A percentile compares a stretch with the other conserved stretches of the same genome.
Conservation (phyloP, 345 rosid species). For the Ceriops zippeliana region DNA sequence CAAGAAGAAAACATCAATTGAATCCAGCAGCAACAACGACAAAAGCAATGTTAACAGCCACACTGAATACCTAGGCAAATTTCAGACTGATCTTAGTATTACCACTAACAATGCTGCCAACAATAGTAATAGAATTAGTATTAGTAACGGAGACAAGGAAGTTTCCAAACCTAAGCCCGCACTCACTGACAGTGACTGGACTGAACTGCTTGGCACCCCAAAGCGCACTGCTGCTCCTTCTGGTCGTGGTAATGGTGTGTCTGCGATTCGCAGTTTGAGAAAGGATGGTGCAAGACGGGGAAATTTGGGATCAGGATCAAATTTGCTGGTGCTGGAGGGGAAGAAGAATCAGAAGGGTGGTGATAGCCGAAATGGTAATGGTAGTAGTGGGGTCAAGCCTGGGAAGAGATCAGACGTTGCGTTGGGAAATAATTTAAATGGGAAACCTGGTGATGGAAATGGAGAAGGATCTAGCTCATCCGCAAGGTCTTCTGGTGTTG, state of each 20-base stretch:
- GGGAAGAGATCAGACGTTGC: slow-evolving; percentile 25
- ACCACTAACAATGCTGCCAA: slow-evolving; percentile 15
- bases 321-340: slow-evolving; percentile 35
- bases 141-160: slow-evolving; percentile 33
- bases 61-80: slow-evolving; percentile 41
- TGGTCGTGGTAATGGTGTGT: slow-evolving; percentile 37
- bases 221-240: slow-evolving; percentile 26
- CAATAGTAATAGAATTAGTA: slow-evolving; percentile 2
- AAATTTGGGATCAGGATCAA: slow-evolving; percentile 38
- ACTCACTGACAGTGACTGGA: slow-evolving; percentile 85
- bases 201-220: slow-evolving; percentile 65
- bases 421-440: slow-evolving; percentile 34
- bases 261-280: slow-evolving; percentile 41
- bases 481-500: slow-evolving; percentile 43
- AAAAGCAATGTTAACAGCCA: slow-evolving; percentile 36
- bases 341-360: slow-evolving; percentile 33
- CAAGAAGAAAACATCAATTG: slow-evolving; percentile 43
- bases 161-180: slow-evolving; percentile 37
- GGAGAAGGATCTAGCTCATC: slow-evolving; percentile 53
- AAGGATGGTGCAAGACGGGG: slow-evolving; percentile 49
- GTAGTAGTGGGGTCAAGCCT: slow-evolving; percentile 26
- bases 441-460: slow-evolving; percentile 52
- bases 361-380: slow-evolving; percentile 24
- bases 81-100: slow-evolving; percentile 37
- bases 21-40: slow-evolving; percentile 6